Conservation (phyloP, 495 filamentous ascomycete genomes). For the Patellaria atrata region DNA sequence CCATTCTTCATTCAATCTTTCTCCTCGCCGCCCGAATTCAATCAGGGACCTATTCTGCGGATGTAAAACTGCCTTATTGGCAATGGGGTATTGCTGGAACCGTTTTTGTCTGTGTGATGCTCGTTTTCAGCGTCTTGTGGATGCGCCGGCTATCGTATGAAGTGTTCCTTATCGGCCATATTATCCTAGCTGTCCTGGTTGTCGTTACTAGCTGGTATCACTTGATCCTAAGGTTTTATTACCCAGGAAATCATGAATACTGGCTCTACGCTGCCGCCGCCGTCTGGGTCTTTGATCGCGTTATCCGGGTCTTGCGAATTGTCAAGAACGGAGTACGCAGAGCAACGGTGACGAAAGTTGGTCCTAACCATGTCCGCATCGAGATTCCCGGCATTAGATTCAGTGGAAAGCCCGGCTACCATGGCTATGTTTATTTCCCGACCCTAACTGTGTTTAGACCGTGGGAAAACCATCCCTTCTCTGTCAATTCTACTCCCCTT, state of each 20-base stretch:
- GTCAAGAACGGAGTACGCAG: constrained; percentile 21
- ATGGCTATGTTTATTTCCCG: constrained; percentile 32
- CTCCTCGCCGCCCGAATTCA: constrained; percentile 18
- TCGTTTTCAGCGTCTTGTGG: constrained; percentile 15
- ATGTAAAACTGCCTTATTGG: constrained; percentile 23
- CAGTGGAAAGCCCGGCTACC: constrained; percentile 20
- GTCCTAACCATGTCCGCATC: constrained; percentile 21
- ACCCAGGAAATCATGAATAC: constrained; percentile 28
- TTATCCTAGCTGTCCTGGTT: constrained; percentile 27
- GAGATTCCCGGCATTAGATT: constrained; percentile 27
- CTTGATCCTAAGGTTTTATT: constrained; percentile 15
- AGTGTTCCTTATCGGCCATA: constrained; percentile 29
- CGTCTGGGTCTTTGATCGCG: constrained; percentile 34
- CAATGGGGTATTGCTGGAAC: constrained; percentile 32
- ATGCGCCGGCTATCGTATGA: constrained; percentile 28
- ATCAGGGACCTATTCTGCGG: constrained; percentile 16
- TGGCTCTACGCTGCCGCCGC: constrained; percentile 33
- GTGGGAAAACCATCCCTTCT: constrained; percentile 40
- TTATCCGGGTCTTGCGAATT: constrained; percentile 23
- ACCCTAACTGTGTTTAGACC: constrained; percentile 25
- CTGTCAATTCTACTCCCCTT: constrained; percentile 25
- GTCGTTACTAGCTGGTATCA: constrained; percentile 35
- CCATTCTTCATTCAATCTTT: constrained; percentile 26
- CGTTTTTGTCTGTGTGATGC: constrained; percentile 13
- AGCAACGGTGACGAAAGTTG: constrained; percentile 25